phyloP scores from a whole-genome alignment of 139 green algal genomes.

The Tetraselmis striata region DNA sequence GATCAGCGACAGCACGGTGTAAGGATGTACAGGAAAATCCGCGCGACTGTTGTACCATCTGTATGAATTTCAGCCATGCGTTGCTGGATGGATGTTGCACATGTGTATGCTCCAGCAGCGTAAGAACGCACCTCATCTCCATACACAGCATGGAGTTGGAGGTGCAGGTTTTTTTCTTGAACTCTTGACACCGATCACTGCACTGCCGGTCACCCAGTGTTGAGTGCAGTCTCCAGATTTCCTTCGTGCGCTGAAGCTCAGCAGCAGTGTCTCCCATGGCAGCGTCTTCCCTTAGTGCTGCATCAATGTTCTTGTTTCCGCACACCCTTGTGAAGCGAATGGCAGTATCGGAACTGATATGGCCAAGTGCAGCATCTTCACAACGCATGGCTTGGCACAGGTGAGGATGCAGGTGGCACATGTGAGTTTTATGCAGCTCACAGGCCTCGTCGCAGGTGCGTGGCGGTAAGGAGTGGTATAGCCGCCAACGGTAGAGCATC shows the following conservation, averaged over 20 bases:
- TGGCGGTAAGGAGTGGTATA: not conserved
- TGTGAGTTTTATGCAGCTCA: not conserved
- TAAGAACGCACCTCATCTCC: not conserved
- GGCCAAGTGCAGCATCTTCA: not conserved
- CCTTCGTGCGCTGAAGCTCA: not conserved
- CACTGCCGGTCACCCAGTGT: not conserved
- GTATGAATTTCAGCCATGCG: not conserved
- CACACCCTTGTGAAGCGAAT: not conserved
- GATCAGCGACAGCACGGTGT: not conserved
- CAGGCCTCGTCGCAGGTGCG: not conserved
- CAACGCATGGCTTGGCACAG: not conserved
- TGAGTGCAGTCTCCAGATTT: not conserved
- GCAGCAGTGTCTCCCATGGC: not conserved
- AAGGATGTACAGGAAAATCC: not conserved
- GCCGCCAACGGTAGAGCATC: not conserved
- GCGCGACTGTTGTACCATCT: too few species aligned
- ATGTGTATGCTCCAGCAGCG: not conserved
- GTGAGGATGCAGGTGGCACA: not conserved
- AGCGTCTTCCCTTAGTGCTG: not conserved
- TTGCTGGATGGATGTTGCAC: not conserved
- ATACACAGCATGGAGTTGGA: not conserved
- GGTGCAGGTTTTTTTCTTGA: not conserved
- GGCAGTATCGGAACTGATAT: not conserved
- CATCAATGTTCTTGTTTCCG: not conserved
- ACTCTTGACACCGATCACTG: not conserved